These are phyloP conservation scores for Rhizophora mangle DNA, from an alignment of 345 rosid genomes.

Conservation along the genomic window DNA sequence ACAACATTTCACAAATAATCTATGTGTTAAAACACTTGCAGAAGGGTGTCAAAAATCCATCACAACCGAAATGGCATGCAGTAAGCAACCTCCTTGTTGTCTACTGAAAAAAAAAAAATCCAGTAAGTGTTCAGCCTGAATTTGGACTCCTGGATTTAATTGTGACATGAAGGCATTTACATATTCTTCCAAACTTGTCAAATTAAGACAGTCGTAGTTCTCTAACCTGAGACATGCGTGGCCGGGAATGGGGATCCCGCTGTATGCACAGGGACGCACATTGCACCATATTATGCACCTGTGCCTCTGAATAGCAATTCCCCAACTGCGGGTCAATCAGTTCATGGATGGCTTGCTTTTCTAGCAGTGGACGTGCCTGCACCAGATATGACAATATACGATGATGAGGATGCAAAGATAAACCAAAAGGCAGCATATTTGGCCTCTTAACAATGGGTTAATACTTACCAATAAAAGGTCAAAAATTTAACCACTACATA, in stretches of 20 bases:
- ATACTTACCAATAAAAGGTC: not conserved
- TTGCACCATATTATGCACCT: conserved; percentile 25
- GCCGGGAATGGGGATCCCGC: conserved; percentile 27
- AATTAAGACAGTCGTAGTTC: not conserved
- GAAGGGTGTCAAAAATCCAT: too few species aligned
- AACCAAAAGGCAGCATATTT: not conserved
- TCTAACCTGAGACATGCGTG: conserved; percentile 33
- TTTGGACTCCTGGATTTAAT: not conserved
- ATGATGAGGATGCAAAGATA: conserved; percentile 4
- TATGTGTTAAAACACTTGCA: too few species aligned
- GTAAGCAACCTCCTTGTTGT: too few species aligned
- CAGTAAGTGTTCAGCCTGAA: too few species aligned
- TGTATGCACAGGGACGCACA: conserved; percentile 24
- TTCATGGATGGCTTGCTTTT: conserved; percentile 17
- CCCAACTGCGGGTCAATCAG: conserved; percentile 23
- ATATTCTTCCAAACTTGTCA: not conserved
- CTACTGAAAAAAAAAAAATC: too few species aligned
- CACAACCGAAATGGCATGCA: too few species aligned
- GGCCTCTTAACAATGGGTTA: not conserved
- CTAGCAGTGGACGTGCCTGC: conserved; percentile 32
- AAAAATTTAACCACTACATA: not conserved
- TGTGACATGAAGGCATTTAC: not conserved
- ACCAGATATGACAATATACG: conserved; percentile 1
- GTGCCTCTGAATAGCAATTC: conserved; percentile 11
- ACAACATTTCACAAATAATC: too few species aligned